These are phyloP conservation scores for Camellia oleifera DNA, from an alignment of 179 eudicot genomes.

Conservation along the genomic window DNA sequence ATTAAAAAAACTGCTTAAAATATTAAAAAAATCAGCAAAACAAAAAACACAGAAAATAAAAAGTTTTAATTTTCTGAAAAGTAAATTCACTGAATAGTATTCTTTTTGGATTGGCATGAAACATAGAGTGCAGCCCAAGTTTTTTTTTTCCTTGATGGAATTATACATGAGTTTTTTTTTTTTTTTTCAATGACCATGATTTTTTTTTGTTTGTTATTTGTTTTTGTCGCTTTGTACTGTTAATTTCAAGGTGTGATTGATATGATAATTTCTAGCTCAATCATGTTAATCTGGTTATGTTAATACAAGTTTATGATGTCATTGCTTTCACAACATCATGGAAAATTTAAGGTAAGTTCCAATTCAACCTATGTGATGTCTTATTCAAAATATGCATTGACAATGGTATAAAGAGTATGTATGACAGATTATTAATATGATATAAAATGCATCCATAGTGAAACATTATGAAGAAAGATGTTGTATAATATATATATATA, in stretches of 20 bases:
- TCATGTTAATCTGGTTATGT: background rate
- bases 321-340: conserved; percentile 1
- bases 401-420: background rate
- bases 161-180: too few relatives aligned
- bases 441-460: background rate
- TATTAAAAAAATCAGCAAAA: too few relatives aligned
- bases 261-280: too few relatives aligned
- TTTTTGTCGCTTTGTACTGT: too few relatives aligned
- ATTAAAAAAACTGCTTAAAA: too few relatives aligned
- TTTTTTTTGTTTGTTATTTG: too few relatives aligned
- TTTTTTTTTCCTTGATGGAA: background rate
- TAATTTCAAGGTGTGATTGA: too few relatives aligned
- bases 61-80: too few relatives aligned
- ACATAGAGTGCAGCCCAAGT: background rate
- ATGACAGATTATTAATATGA: background rate
- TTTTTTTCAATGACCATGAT: too few relatives aligned
- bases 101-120: background rate
- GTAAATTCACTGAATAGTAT: too few relatives aligned
- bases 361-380: background rate
- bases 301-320: background rate
- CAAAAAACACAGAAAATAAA: too few relatives aligned
- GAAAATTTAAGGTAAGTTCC: background rate
- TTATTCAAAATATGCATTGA: background rate
- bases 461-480: background rate
- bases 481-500: background rate